phyloP scores from a whole-genome alignment of 2,329 filamentous ascomycete species.

The Septoria petroselini region DNA sequence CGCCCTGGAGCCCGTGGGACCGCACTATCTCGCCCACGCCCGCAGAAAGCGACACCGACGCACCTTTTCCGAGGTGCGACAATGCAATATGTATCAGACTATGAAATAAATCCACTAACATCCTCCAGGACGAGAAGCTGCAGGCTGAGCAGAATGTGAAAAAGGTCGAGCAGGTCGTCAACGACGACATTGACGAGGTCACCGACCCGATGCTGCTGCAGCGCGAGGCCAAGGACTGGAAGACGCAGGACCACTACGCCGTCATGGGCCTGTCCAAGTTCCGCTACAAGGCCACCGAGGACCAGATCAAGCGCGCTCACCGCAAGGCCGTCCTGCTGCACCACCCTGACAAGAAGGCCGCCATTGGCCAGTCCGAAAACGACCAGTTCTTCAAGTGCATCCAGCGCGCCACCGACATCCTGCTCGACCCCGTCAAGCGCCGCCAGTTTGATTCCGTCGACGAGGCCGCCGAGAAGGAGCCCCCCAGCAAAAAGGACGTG shows the following conservation, averaged over 20 bases:
- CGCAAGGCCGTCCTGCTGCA: constrained; percentile 99
- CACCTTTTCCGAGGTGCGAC: constrained; percentile 60
- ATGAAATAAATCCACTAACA: background rate
- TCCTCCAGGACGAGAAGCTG: constrained; percentile 92
- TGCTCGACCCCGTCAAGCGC: constrained; percentile 86
- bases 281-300: constrained; percentile 87
- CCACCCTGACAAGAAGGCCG: constrained; percentile 98
- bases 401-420: constrained; percentile 92
- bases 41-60: constrained; percentile 86
- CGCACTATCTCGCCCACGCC: constrained; percentile 90
- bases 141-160: constrained; percentile 92
- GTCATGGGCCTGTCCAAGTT: constrained; percentile 91
- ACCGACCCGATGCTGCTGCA: constrained; percentile 91
- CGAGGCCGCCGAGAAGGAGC: constrained; percentile 86
- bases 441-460: constrained; percentile 97
- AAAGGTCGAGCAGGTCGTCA: constrained; percentile 92
- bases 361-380: constrained; percentile 79
- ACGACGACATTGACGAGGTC: constrained; percentile 85
- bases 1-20: constrained; percentile 91
- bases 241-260: constrained; percentile 97
- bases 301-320: constrained; percentile 98
- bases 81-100: background rate
- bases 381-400: constrained; percentile 99
- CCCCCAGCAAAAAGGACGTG: constrained; percentile 85
- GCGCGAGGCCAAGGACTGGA: constrained; percentile 98